phyloP scores from a whole-genome alignment of 495 filamentous ascomycete genomes.

The Hypoxylon cercidicola region DNA sequence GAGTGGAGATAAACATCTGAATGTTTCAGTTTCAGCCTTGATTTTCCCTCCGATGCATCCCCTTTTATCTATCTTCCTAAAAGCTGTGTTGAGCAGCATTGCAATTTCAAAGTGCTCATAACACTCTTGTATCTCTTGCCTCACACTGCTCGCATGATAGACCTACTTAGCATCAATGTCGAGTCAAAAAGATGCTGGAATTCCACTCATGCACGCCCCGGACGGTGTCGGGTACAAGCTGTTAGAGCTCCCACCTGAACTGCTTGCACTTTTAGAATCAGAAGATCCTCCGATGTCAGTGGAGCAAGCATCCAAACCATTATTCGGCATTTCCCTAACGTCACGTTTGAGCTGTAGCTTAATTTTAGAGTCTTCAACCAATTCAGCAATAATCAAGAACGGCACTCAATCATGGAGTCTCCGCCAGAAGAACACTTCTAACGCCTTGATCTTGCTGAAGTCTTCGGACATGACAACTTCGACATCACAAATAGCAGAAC shows the following conservation, averaged over 20 bases:
- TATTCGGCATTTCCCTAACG: conserved; percentile 4
- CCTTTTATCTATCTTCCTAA: too few relatives aligned
- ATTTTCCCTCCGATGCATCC: too few relatives aligned
- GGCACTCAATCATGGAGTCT: conserved; percentile 76
- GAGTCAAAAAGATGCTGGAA: conserved; percentile 66
- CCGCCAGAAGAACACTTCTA: conserved; percentile 91
- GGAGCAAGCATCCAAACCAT: conserved; percentile 7
- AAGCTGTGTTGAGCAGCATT: too few relatives aligned
- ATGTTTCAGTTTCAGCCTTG: too few relatives aligned
- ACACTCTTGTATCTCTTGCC: too few relatives aligned
- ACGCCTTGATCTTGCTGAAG: conserved; percentile 77
- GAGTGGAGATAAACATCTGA: too few relatives aligned
- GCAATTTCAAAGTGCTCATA: too few relatives aligned
- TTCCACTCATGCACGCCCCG: conserved; percentile 71
- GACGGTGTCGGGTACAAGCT: conserved; percentile 73
- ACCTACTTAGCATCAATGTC: conserved; percentile 57
- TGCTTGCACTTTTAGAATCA: conserved; percentile 73
- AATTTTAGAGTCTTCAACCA: conserved; percentile 69
- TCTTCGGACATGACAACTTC: conserved; percentile 48
- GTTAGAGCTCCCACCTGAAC: conserved; percentile 81
- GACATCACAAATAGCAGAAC: conserved; percentile 45
- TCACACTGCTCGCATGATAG: background rate
- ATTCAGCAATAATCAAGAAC: conserved; percentile 80
- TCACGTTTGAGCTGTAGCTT: conserved; percentile 59
- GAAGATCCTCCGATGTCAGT: conserved; percentile 69